Base-by-base conservation (phyloP, 192 early-diverging fungal genomes). In the Umbelopsis vinacea region DNA sequence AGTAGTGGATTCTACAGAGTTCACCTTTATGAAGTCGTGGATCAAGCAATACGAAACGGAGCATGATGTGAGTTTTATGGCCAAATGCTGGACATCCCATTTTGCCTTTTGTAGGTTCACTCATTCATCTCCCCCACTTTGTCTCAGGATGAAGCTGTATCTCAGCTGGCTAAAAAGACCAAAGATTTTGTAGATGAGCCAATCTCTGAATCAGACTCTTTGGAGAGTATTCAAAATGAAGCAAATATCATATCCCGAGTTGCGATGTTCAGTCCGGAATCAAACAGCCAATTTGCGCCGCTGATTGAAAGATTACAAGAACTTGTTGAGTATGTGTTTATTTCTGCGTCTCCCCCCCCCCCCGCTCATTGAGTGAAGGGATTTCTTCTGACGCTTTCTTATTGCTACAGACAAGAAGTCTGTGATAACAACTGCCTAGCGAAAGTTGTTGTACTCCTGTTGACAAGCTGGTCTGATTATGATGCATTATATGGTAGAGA, bases 231-330 rank as follows among this genome's bases (percentile, higher is more conserved):
- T 8, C 67, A 67, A 8, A 74, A 60, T 17, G 73, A 79, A 60
- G 72, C 77, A 6, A 48, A 74, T 43, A 72, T 79, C 6, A 67
- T 79, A 6, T 66, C 73, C 0, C 54, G 77, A 35, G 24, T 50
- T 12, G 38, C 70, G 21, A 23, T 79, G 6, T 74, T 79, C 38
- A 24, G 68, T 17, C 57, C 57, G 1, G 7, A n/a, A 12, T 9
- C 17, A 37, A 35, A 37, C 8, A 19, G 11, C 15, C 57, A 63
- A 14, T 37, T 63, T 37, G 57, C 57, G 3, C 17, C 57, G 2
- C 33, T 63, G 26, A 17, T 63, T 63, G 17, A 33, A 6, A 63
- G 33, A 37, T 37, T 63, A 26, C 57, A 17, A 37, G 57, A 63
- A 37, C 26, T 63, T 29, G 14, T 50, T 19, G 1, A 21, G 48